phyloP scores from a whole-genome alignment of 1,139 yeast genomes.

The Suhomyces taliae region DNA sequence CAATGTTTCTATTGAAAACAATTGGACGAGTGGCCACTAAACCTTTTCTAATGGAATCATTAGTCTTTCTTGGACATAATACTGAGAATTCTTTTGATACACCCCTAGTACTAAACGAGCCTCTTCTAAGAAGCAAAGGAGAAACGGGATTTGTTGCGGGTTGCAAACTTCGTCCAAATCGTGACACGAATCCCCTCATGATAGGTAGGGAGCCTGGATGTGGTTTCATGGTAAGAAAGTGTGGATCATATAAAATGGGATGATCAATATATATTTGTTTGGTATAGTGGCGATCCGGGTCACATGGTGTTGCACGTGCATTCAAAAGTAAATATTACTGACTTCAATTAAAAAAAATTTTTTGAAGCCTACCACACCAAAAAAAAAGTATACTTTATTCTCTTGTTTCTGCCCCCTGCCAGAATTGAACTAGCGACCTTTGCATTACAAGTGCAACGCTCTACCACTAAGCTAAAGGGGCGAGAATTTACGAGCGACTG shows the following conservation, averaged over 20 bases:
- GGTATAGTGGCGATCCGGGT: conserved; percentile 5
- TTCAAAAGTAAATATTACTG: neutral
- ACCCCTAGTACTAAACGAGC: neutral
- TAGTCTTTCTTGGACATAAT: conserved; percentile 1
- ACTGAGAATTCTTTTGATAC: conserved; percentile 4
- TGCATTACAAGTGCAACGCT: conserved; percentile 96
- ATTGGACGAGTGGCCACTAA: neutral
- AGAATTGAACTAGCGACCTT: conserved; percentile 95
- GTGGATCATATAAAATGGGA: conserved; percentile 1
- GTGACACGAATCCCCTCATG: conserved; percentile 4
- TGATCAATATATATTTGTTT: conserved; percentile 1
- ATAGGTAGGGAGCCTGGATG: conserved; percentile 1
- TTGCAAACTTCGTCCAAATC: conserved; percentile 3
- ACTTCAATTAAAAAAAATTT: neutral
- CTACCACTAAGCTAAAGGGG: conserved; percentile 93
- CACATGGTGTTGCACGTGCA: neutral
- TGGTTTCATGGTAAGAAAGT: neutral
- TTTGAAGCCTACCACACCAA: too few relatives aligned
- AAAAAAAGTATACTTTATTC: conserved; percentile 7
- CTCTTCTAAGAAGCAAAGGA: neutral
- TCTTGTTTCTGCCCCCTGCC: conserved; percentile 65
- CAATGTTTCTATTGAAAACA: conserved; percentile 28
- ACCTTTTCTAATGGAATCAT: neutral
- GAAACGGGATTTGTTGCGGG: neutral
- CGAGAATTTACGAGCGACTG: conserved; percentile 19